Percentiles rank a stretch among this genome's conserved stretches.
Evolutionary conservation across 1,284 basidiomycete genomes (phyloP).

Genomic region (Malassezia cuniculi): DNA sequence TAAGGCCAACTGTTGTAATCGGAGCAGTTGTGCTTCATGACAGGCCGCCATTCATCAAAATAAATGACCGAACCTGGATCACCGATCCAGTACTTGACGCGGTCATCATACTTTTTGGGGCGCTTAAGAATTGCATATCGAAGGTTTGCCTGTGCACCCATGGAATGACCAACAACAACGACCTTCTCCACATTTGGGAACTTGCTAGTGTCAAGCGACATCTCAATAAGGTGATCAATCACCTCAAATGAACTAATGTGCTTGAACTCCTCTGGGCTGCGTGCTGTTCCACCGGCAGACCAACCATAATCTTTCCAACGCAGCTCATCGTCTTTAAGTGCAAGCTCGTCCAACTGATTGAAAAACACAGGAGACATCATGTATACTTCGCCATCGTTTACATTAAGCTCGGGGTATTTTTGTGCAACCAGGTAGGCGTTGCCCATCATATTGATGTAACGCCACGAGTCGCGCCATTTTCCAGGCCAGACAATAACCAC

Average conservation of each 20-base stretch:
- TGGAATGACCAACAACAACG: slow-evolving; percentile 37
- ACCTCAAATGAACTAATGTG: slow-evolving; percentile 23
- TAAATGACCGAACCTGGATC: slow-evolving; percentile 17
- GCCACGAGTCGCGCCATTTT: slow-evolving; percentile 36
- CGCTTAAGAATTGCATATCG: slow-evolving; percentile 31
- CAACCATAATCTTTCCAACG: slow-evolving; percentile 28
- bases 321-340: slow-evolving; percentile 20
- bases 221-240: slow-evolving; percentile 30
- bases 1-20: slow-evolving; percentile 27
- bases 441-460: slow-evolving; percentile 28
- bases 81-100: slow-evolving; percentile 17
- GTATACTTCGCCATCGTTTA: slow-evolving; percentile 21
- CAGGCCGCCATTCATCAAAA: background rate
- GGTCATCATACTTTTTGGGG: slow-evolving; percentile 21
- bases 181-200: slow-evolving; percentile 34
- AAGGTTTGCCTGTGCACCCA: slow-evolving; percentile 31
- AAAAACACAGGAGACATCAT: slow-evolving; percentile 32
- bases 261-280: slow-evolving; percentile 16
- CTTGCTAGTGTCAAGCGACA: slow-evolving; percentile 22
- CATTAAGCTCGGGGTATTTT: slow-evolving; percentile 10
- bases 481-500: slow-evolving; percentile 36
- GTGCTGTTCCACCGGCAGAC: slow-evolving; percentile 24
- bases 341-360: slow-evolving; percentile 26
- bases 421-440: slow-evolving; percentile 17
- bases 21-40: slow-evolving; percentile 15